Percentiles rank a stretch among this genome's conserved stretches.
These are phyloP conservation scores for sunflower (Helianthus annuus) DNA, from an alignment of 129 eudicot genomes.

Conservation along the genomic window DNA sequence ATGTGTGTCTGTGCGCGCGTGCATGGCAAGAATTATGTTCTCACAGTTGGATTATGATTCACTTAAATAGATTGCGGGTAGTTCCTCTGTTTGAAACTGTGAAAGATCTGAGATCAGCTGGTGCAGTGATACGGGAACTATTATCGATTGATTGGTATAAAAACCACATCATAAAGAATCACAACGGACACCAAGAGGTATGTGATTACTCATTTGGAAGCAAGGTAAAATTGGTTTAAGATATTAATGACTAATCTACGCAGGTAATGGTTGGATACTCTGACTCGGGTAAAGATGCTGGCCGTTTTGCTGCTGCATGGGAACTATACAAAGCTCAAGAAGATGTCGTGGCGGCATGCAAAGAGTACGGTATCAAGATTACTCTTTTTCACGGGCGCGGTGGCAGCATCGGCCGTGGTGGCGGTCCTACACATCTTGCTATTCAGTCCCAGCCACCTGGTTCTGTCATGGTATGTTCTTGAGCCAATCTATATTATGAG, in stretches of 20 bases:
- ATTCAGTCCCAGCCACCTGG: conserved; percentile 99
- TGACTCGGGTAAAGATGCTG: conserved; percentile 96
- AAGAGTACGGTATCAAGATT: conserved; percentile 69
- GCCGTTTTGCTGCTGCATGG: conserved; percentile 99
- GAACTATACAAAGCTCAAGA: conserved; percentile 98
- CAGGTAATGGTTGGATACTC: conserved; percentile 99
- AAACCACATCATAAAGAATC: conserved; percentile 73
- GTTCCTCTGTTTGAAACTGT: conserved; percentile 96
- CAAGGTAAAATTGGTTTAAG: neutral
- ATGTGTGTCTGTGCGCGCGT: neutral
- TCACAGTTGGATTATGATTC: conserved; percentile 17
- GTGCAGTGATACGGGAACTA: conserved; percentile 72
- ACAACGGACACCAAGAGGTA: conserved; percentile 91
- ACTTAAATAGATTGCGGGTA: conserved; percentile 70
- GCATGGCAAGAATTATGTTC: conserved; percentile 5
- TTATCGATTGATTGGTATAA: conserved; percentile 86
- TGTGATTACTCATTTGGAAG: conserved; percentile 1
- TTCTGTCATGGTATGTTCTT: conserved; percentile 81
- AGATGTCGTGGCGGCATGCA: conserved; percentile 92
- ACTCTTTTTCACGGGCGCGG: conserved; percentile 97
- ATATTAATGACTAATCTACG: conserved; percentile 8
- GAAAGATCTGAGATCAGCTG: conserved; percentile 90
- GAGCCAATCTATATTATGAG: neutral
- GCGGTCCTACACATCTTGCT: conserved; percentile 95
- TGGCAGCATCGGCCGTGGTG: conserved; percentile 97